These are phyloP conservation scores for Leptographium radiaticola DNA, from an alignment of 2,329 filamentous ascomycete genomes.

Conservation along the genomic window DNA sequence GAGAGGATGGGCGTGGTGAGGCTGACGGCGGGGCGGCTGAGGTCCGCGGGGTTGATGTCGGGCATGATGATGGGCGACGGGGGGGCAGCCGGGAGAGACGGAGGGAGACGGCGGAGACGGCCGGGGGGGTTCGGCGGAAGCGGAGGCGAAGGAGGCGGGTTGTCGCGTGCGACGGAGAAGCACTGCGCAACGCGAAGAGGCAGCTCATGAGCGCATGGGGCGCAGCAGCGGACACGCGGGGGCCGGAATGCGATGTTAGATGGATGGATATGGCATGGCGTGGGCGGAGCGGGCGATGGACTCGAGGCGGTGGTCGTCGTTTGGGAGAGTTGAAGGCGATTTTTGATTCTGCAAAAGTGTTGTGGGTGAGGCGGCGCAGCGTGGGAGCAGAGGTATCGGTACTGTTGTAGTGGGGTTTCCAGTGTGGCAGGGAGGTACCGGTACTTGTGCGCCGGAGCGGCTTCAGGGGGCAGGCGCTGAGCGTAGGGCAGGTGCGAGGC, in stretches of 20 bases:
- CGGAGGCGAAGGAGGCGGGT: background rate
- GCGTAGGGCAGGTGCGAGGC: background rate
- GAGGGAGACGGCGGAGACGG: slow-evolving; percentile 14
- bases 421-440: too few relatives aligned
- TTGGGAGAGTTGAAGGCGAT: background rate
- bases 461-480: background rate
- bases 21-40: slow-evolving; percentile 47
- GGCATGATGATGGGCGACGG: slow-evolving; percentile 32
- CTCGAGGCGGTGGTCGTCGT: background rate
- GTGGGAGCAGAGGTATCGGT: background rate
- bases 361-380: background rate
- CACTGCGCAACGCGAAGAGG: slow-evolving; percentile 30
- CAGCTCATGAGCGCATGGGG: slow-evolving; percentile 31
- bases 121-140: slow-evolving; percentile 12
- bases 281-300: slow-evolving; percentile 15
- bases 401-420: too few relatives aligned
- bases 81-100: background rate
- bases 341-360: background rate
- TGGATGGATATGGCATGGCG: slow-evolving; percentile 32
- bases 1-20: slow-evolving; percentile 46
- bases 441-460: too few relatives aligned
- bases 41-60: slow-evolving; percentile 57
- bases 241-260: slow-evolving; percentile 25
- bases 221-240: slow-evolving; percentile 24
- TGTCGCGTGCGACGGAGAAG: slow-evolving; percentile 34